A percentile compares a stretch with the other conserved stretches of the same genome.
Evolutionary conservation across 164 flowering plant genomes (phyloP).

Genomic region (Protea cynaroides): DNA sequence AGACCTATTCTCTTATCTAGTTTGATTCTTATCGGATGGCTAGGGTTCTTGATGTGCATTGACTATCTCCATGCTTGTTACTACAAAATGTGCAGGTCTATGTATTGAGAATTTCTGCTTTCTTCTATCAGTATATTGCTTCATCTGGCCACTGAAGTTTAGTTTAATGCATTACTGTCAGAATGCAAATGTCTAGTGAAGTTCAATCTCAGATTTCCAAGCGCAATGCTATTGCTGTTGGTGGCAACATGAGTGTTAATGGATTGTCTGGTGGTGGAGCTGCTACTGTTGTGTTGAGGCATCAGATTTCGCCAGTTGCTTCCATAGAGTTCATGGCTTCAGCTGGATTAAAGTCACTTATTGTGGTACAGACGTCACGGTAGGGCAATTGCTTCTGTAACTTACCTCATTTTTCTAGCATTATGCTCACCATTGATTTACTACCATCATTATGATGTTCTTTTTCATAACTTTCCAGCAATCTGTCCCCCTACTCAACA

Average conservation of each 20-base stretch:
- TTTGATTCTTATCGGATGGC: too few relatives aligned
- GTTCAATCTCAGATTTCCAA: slow-evolving; percentile 85
- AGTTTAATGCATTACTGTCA: slow-evolving; percentile 18
- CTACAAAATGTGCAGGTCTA: too few relatives aligned
- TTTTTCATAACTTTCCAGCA: slow-evolving; percentile 32
- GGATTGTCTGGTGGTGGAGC: slow-evolving; percentile 72
- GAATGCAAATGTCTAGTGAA: slow-evolving; percentile 86
- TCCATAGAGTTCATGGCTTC: slow-evolving; percentile 71
- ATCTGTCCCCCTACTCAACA: slow-evolving; percentile 65
- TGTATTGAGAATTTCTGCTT: neutral
- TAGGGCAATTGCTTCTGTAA: slow-evolving; percentile 25
- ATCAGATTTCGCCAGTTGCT: slow-evolving; percentile 70
- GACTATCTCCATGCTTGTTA: too few relatives aligned
- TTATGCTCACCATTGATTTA: neutral
- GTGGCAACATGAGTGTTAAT: slow-evolving; percentile 73
- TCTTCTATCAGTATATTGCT: slow-evolving; percentile 1
- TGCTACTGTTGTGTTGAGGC: slow-evolving; percentile 61
- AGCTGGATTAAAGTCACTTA: slow-evolving; percentile 65
- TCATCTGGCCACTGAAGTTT: slow-evolving; percentile 1
- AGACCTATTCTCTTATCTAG: too few relatives aligned
- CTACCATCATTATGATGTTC: neutral
- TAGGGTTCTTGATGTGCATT: too few relatives aligned
- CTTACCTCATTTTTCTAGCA: slow-evolving; percentile 5
- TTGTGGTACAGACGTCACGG: slow-evolving; percentile 81
- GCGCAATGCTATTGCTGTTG: slow-evolving; percentile 48